A percentile compares a stretch with the other conserved stretches of the same genome.
These are phyloP conservation scores for Oldenlandia corymbosa DNA, from an alignment of 257 asterid species.

Conservation along the genomic window DNA sequence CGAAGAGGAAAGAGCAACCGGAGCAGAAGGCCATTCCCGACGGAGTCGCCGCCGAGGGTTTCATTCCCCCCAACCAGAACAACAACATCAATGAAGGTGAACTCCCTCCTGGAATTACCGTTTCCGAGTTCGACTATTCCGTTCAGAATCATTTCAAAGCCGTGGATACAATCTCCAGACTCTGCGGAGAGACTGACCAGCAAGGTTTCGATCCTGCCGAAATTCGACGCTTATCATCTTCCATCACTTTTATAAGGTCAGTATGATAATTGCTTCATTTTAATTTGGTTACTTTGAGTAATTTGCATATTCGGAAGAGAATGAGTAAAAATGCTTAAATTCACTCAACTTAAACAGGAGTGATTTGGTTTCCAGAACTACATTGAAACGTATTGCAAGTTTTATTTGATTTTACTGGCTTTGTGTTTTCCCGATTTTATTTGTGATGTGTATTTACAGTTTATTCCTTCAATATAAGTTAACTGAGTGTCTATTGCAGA, in stretches of 20 bases:
- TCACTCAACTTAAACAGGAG: too few species aligned
- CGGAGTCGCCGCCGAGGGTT: not conserved
- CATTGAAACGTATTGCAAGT: not conserved
- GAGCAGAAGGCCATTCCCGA: not conserved
- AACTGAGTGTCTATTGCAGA: conserved; percentile 7
- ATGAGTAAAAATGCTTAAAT: not conserved
- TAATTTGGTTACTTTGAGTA: not conserved
- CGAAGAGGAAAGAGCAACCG: conserved; percentile 1
- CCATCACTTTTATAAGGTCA: conserved; percentile 70
- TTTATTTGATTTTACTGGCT: not conserved
- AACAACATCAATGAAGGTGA: conserved; percentile 6
- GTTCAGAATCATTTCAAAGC: conserved; percentile 66
- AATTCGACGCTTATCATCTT: conserved; percentile 46
- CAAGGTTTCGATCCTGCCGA: conserved; percentile 35
- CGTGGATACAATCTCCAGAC: conserved; percentile 39
- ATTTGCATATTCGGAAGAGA: not conserved
- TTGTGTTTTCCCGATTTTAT: not conserved
- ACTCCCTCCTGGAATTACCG: conserved; percentile 25
- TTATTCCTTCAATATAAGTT: not conserved
- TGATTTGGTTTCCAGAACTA: too few species aligned
- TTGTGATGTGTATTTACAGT: not conserved
- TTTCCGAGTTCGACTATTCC: conserved; percentile 63
- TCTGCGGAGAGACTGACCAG: conserved; percentile 41
- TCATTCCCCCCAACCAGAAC: not conserved
- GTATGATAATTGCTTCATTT: not conserved